Conservation (phyloP, 1,284 basidiomycete genomes). For the Cryptococcus floricola region DNA sequence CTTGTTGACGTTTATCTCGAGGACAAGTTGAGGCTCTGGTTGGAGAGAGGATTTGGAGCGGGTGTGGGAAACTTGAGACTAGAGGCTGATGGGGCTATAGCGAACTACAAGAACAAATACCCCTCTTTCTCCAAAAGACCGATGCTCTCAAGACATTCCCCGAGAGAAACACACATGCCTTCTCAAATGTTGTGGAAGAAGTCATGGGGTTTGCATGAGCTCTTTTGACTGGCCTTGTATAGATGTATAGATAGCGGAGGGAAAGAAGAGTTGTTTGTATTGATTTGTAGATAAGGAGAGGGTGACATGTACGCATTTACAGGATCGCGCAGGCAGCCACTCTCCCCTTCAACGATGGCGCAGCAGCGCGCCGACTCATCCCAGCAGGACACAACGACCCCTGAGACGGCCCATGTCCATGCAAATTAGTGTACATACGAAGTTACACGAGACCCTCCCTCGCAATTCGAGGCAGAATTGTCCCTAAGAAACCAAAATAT, state of each 20-base stretch:
- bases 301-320: too few species aligned
- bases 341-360: too few species aligned
- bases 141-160: slow-evolving; percentile 15
- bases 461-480: background rate
- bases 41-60: background rate
- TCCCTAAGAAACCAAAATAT: background rate
- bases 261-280: too few species aligned
- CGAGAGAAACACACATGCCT: slow-evolving; percentile 7
- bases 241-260: too few species aligned
- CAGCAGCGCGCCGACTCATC: too few species aligned
- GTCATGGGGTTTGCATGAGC: slow-evolving; percentile 21
- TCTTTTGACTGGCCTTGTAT: too few species aligned
- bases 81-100: background rate
- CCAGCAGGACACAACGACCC: too few species aligned
- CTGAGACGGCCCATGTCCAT: too few species aligned
- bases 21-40: background rate
- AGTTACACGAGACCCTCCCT: background rate
- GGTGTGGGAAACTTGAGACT: background rate
- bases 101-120: slow-evolving; percentile 6
- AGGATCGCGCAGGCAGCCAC: too few species aligned
- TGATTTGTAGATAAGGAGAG: too few species aligned
- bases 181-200: slow-evolving; percentile 28
- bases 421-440: background rate
- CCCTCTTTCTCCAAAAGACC: background rate
- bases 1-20: background rate